These are phyloP conservation scores for Chenopodium album DNA, from an alignment of 148 eudicot genomes.

Conservation along the genomic window DNA sequence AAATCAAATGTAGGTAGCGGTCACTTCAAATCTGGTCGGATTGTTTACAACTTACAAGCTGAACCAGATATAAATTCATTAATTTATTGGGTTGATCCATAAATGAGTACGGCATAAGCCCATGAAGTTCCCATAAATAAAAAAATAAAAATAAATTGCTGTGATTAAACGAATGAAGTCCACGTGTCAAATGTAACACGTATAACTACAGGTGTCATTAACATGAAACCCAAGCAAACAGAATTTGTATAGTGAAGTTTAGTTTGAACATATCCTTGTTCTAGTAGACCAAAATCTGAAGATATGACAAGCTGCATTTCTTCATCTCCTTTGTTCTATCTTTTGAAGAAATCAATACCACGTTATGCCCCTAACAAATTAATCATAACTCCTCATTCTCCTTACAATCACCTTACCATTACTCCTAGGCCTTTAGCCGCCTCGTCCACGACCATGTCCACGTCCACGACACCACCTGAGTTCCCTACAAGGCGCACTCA, in stretches of 20 bases:
- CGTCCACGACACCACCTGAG: constrained; percentile 19
- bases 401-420: neutral
- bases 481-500: constrained; percentile 13
- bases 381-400: neutral
- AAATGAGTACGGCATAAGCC: too few species aligned
- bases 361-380: neutral
- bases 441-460: neutral
- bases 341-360: constrained; percentile 12
- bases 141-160: neutral
- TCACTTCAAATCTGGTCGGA: too few species aligned
- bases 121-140: too few species aligned
- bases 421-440: neutral
- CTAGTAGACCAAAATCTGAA: neutral
- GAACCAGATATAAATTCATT: too few species aligned
- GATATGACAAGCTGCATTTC: neutral
- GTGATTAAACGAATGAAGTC: neutral
- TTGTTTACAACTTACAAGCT: too few species aligned
- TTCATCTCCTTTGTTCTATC: constrained; percentile 6
- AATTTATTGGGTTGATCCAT: too few species aligned
- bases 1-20: too few species aligned
- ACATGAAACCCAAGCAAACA: neutral
- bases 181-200: neutral
- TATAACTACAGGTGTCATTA: neutral
- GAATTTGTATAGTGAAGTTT: neutral
- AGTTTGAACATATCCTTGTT: neutral